Base-by-base conservation (phyloP, 2,329 filamentous ascomycete genomes). In the Orbilia quercus region DNA sequence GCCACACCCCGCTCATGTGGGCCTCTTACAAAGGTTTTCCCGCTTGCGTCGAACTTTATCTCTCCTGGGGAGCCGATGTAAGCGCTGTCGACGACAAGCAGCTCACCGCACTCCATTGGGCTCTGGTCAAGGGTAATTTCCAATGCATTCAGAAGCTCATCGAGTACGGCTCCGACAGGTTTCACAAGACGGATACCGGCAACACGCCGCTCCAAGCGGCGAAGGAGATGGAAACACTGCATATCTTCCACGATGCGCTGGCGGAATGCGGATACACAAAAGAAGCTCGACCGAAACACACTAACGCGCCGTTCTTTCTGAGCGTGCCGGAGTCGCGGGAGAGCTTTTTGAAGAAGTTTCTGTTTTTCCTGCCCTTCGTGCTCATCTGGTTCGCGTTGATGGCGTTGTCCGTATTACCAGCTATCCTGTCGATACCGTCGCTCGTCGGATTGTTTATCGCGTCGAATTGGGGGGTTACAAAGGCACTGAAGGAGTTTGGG, bases 1-100 rank as follows among this genome's bases (percentile, higher is more conserved):
- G 93, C 4, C 96, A 99, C 81, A 98, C 95, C 0, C 90, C 90
- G 73, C 85, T 99, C 74, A 99, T 99, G 95, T 99, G 95, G 95
- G 92, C 95, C 16, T 94, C 94, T 14, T 99, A 99, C 83, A 99
- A 99, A 82, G 95, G 96, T 36, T 97, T 90, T 80, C 91, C 94
- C 0, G 89, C 90, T 50, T 96, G 92, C 77, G 94, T 98, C 51
- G 95, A 98, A 79, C 81, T 98, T 45, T 94, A 96, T 76, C 82
- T 99, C 70, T 88, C 92, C 77, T 99, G 95, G 92, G 96, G 95
- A 59, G 95, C 95, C 38, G 95, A 92, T 79, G 92, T 97, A 7
- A 92, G 96, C 81, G 90, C 91, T 34, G 88, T 86, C 28, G 95
- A 99, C 78, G 92, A 97, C 79, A 90, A 93, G 77, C 94, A 94